Evolutionary conservation across 1,139 yeast species (phyloP), one percentile per base, ranked within the genome.

Genomic region (Suhomyces bribrorum): DNA sequence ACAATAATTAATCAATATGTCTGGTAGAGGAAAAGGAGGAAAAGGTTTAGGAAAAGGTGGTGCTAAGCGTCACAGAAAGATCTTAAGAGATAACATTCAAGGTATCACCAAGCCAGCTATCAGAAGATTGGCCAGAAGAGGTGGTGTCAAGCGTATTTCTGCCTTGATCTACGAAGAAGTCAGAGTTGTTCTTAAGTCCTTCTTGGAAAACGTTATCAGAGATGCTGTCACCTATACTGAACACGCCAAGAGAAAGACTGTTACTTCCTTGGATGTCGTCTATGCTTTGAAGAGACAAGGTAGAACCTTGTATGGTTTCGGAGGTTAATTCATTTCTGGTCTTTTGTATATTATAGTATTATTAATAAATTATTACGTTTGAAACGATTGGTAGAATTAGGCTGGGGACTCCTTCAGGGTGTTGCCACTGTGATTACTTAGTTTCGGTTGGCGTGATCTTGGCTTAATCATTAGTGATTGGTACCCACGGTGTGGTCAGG

Each of bases 241-340:
- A 77, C 97, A 92, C 83, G 97, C 97, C 64, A 92, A 92, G 94
- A 89, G 98, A 84, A 92, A 92, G 89, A 92, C 98, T 54, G 98
- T 92, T 61, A 92, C 98, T 58, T 89, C 97, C 50, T 81, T 92
- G 66, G 98, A 92, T 70, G 98, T 92, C 56, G 97, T 92, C 62
- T 92, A 92, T 73, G 98, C 98, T 61, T 86, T 92, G 77, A 92
- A 92, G 94, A 89, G 98, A 85, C 97, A 92, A 80, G 98, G 98
- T 70, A 88, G 97, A 80, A 92, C 98, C 79, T 86, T 92, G 76
- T 92, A 92, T 73, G 98, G 98, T 88, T 92, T 92, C 86, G 97
- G 97, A 79, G 97, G 97, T 83, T 92, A 86, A 66, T 45, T 47
- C 46, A 41, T 41, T 45, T 48, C 46, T 44, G 36, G 35, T 34